A percentile compares a stretch with the other conserved stretches of the same genome.
Evolutionary conservation across 139 green algal genomes (phyloP).

Genomic region (Volvox reticuliferus): DNA sequence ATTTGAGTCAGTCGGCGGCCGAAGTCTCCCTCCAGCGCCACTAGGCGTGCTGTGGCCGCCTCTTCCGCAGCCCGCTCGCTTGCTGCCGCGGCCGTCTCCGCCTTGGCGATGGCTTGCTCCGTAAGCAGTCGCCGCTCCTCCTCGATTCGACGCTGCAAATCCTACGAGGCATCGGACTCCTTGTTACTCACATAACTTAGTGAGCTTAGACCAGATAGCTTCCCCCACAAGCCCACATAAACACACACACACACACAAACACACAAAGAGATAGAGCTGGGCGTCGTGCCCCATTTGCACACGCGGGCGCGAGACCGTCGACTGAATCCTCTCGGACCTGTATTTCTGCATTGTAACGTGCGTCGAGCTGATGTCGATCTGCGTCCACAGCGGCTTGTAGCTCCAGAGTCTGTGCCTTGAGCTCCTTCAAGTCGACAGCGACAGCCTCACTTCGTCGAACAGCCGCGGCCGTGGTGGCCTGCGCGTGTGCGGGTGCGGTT

Average conservation of each 20-base stretch:
- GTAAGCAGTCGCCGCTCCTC: slow-evolving; percentile 35
- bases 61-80: slow-evolving; percentile 20
- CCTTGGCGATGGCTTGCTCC: slow-evolving; percentile 25
- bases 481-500: too few species aligned
- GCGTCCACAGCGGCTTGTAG: slow-evolving; percentile 6
- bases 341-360: slow-evolving; percentile 40
- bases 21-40: slow-evolving; percentile 7
- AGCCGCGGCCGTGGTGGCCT: neutral
- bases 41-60: neutral
- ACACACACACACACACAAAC: too few species aligned
- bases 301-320: too few species aligned
- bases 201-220: too few species aligned
- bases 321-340: neutral
- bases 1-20: neutral
- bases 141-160: slow-evolving; percentile 40
- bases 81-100: neutral
- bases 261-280: too few species aligned
- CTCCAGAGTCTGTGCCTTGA: slow-evolving; percentile 1
- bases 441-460: neutral
- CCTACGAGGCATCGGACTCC: slow-evolving; percentile 6
- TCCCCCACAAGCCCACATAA: too few species aligned
- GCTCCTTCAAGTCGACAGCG: neutral
- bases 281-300: too few species aligned
- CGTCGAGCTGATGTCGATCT: slow-evolving; percentile 36
- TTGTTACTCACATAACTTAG: too few species aligned